These are phyloP conservation scores for Lunasporangiospora selenospora DNA, from an alignment of 192 early-diverging fungal genomes.

Conservation along the genomic window DNA sequence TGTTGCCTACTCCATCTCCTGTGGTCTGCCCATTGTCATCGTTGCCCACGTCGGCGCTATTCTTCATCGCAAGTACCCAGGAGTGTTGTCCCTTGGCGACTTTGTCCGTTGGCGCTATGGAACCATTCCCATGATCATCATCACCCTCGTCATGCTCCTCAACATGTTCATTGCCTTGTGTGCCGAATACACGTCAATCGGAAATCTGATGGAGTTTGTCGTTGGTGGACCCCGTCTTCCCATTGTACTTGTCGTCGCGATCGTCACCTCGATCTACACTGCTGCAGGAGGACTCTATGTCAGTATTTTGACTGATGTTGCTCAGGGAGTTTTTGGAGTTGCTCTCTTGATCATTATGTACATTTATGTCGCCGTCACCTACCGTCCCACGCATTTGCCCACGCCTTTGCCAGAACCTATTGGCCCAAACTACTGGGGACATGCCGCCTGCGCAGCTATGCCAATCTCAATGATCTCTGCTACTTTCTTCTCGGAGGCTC, in stretches of 20 bases:
- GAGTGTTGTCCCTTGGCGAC: conserved; percentile 69
- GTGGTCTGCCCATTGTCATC: conserved; percentile 64
- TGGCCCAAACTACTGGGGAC: conserved; percentile 70
- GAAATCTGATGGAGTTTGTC: conserved; percentile 60
- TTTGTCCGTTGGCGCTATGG: conserved; percentile 72
- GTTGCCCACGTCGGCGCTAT: conserved; percentile 66
- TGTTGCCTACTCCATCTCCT: conserved; percentile 69
- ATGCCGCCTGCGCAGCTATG: conserved; percentile 67
- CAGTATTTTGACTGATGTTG: conserved; percentile 70
- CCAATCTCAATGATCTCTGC: conserved; percentile 66
- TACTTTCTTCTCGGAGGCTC: conserved; percentile 72
- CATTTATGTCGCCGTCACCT: conserved; percentile 60
- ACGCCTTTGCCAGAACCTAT: conserved; percentile 56
- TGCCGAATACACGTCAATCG: conserved; percentile 73
- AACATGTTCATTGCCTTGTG: conserved; percentile 67
- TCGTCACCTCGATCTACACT: conserved; percentile 73
- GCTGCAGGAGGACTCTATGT: conserved; percentile 72
- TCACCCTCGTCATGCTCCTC: conserved; percentile 65
- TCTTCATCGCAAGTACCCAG: conserved; percentile 62
- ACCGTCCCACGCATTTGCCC: conserved; percentile 55
- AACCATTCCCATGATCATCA: conserved; percentile 60
- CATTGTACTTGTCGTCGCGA: conserved; percentile 63
- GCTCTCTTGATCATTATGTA: conserved; percentile 58
- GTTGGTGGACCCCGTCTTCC: conserved; percentile 62
- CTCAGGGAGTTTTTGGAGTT: conserved; percentile 63